Base-by-base conservation (phyloP, 1,284 basidiomycete species). In the Taiwanofungus camphoratus region DNA sequence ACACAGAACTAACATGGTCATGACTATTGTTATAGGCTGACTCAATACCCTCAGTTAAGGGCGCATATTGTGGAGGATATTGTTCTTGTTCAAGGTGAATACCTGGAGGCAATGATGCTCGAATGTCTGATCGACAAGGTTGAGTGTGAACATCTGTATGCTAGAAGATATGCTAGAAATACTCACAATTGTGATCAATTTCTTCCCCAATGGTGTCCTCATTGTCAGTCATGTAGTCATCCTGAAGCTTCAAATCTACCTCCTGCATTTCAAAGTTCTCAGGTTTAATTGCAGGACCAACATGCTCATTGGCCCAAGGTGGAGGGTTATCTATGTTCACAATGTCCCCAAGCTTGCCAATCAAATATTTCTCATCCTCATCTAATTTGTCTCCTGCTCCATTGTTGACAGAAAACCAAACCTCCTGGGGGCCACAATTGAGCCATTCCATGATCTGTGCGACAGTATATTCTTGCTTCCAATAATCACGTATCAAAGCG, bases 401-500 rank as follows among this genome's bases (percentile, higher is more conserved):
- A 23, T 43, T 50, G n/a, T 39, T 26, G 29, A 49, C 35, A 3
- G 35, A 37, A 12, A 41, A 35, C 18, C 39, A 34, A 13, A 34
- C 22, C n/a, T 33, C 31, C 7, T 15, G 19, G 11, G 13, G 39
- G 9, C 18, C n/a, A 16, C 29, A 31, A 18, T 41, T 32, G 29
- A 44, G 19, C 21, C 34, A 42, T 19, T 36, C 13, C 7, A 12
- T 5, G 11, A 37, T 42, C 12, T 42, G 41, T 11, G 34, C 11
- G 23, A 36, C 26, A 19, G 37, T 40, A 16, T 19, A 33, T 20
- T 33, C 15, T 13, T 35, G 20, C 13, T 40, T 20, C 36, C 36
- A 48, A n/a, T 30, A 41, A 12, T 36, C 32, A 22, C 41, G 42
- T 7, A 48, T 31, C 23, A 48, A 5, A n/a, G 46, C 46, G n/a